Conservation (phyloP, 2,329 filamentous ascomycete species). For the Colletotrichum noveboracense region DNA sequence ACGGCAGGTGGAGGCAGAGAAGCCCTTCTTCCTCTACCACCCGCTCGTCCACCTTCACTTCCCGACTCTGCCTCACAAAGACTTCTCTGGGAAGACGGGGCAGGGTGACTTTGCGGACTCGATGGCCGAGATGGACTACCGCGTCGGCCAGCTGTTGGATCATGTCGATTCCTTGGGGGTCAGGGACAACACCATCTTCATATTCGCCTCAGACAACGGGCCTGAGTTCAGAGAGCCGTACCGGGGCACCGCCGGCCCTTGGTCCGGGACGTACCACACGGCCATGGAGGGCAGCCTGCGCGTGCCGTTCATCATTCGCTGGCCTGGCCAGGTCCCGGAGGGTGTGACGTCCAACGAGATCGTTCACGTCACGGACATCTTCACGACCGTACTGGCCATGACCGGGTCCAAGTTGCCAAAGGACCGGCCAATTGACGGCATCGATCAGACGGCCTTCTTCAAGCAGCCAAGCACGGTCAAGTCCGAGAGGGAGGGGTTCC, state of each 20-base stretch:
- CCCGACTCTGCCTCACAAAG: constrained; percentile 33
- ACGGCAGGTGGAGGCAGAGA: constrained; percentile 25
- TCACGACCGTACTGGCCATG: constrained; percentile 33
- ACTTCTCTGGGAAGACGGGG: constrained; percentile 31
- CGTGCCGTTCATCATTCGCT: constrained; percentile 39
- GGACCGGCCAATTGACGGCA: constrained; percentile 35
- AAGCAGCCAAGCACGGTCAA: constrained; percentile 22
- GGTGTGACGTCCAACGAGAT: constrained; percentile 32
- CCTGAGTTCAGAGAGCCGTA: constrained; percentile 37
- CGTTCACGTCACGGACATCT: constrained; percentile 38
- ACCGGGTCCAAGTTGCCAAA: constrained; percentile 22
- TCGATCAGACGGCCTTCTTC: constrained; percentile 33
- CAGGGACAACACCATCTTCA: constrained; percentile 35
- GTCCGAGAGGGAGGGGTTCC: constrained; percentile 29
- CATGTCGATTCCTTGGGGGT: constrained; percentile 33
- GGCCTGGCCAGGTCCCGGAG: constrained; percentile 33
- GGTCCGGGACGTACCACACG: constrained; percentile 39
- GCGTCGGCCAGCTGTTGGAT: constrained; percentile 35
- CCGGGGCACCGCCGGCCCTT: constrained; percentile 35
- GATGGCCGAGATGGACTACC: constrained; percentile 37
- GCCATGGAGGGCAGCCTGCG: constrained; percentile 40
- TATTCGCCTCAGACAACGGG: constrained; percentile 40
- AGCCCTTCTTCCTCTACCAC: constrained; percentile 37
- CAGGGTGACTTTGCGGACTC: constrained; percentile 37
- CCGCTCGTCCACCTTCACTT: constrained; percentile 38